Percentiles rank a stretch among this genome's conserved stretches.
Evolutionary conservation across 2,329 filamentous ascomycete genomes (phyloP).

Genomic region (Basipetospora chlamydospora): DNA sequence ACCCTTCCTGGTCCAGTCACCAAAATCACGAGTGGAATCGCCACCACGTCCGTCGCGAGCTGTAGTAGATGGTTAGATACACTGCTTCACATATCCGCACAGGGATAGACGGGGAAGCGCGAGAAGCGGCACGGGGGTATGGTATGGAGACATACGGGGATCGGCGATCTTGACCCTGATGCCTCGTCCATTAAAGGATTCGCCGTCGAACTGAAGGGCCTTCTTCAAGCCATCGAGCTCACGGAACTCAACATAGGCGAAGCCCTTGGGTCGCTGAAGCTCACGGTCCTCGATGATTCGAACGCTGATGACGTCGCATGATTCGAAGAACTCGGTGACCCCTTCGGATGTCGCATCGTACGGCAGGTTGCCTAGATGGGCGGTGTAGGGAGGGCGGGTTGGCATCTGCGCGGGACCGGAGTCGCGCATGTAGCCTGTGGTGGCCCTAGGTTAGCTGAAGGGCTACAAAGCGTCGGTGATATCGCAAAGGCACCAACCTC

Average conservation of each 20-base stretch:
- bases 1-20: conserved; percentile 86
- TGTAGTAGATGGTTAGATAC: conserved; percentile 48
- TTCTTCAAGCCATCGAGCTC: conserved; percentile 81
- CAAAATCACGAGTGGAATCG: conserved; percentile 63
- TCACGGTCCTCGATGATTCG: conserved; percentile 95
- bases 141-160: conserved; percentile 64
- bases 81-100: not conserved
- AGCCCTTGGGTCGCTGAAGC: conserved; percentile 88
- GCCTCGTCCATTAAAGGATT: conserved; percentile 72
- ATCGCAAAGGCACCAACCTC: not conserved
- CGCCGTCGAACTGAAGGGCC: conserved; percentile 70
- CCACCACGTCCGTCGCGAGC: conserved; percentile 45
- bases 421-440: conserved; percentile 52
- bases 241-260: conserved; percentile 92
- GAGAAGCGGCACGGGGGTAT: not conserved
- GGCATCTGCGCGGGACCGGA: conserved; percentile 61
- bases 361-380: conserved; percentile 89
- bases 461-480: too few species aligned
- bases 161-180: conserved; percentile 94
- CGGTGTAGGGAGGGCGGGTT: conserved; percentile 85
- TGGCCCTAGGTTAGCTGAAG: too few species aligned
- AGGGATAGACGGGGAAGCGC: not conserved
- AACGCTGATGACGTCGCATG: conserved; percentile 76
- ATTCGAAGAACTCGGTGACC: conserved; percentile 72
- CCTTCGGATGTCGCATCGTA: conserved; percentile 82